phyloP scores from a whole-genome alignment of 2,329 filamentous ascomycete species.

The Pseudocercospora musae region DNA sequence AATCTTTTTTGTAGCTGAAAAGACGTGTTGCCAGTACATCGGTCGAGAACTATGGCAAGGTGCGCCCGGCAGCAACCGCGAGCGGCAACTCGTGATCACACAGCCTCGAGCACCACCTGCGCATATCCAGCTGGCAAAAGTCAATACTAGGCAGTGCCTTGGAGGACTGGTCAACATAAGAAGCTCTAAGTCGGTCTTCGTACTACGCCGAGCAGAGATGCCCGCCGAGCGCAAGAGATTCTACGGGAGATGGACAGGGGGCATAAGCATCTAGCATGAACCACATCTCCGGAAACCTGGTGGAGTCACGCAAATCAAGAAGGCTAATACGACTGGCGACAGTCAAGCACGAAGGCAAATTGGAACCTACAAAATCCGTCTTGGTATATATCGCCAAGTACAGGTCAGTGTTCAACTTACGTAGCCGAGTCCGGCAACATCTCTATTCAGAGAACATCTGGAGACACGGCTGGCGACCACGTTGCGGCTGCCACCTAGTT shows the following conservation, averaged over 20 bases:
- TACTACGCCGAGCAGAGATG: background rate
- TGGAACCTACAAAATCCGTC: background rate
- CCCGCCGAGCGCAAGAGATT: background rate
- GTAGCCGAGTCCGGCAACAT: constrained; percentile 12
- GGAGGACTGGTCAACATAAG: background rate
- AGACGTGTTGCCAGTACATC: background rate
- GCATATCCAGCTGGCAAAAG: background rate
- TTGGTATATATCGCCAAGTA: constrained; percentile 12
- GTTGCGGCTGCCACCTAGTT: constrained; percentile 35
- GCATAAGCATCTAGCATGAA: background rate
- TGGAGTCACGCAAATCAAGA: background rate
- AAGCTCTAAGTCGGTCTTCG: background rate
- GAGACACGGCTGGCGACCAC: constrained; percentile 20
- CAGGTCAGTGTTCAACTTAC: constrained; percentile 10
- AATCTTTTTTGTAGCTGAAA: background rate
- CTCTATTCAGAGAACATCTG: background rate
- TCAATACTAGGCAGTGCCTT: background rate
- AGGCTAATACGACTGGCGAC: background rate
- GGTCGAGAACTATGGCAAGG: background rate
- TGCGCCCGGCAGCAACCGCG: background rate
- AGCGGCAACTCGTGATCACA: background rate
- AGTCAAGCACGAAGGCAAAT: background rate
- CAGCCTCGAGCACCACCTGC: background rate
- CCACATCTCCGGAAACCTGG: background rate
- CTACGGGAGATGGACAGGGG: background rate